Percentiles rank a stretch among this genome's conserved stretches.
phyloP scores from a whole-genome alignment of 2,329 filamentous ascomycete genomes.

The Leptographium radiaticola region DNA sequence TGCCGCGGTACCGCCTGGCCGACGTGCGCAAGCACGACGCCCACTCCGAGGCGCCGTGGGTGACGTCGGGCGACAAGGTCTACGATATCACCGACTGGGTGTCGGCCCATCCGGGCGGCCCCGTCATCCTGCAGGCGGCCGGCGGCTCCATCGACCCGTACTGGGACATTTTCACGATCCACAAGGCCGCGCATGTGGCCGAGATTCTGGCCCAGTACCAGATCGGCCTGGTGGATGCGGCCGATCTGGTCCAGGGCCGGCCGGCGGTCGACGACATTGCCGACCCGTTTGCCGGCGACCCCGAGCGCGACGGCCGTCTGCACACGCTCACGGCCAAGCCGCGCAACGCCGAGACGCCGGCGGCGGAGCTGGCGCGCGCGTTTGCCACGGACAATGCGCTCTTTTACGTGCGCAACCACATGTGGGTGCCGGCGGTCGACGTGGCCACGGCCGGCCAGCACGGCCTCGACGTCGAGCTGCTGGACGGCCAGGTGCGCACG shows the following conservation, averaged over 20 bases:
- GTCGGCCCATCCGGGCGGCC: conserved; percentile 50
- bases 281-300: conserved; percentile 46
- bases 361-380: conserved; percentile 28
- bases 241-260: conserved; percentile 43
- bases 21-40: conserved; percentile 13
- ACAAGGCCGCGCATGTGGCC: conserved; percentile 50
- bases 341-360: conserved; percentile 48
- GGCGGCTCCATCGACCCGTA: conserved; percentile 53
- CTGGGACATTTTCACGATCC: conserved; percentile 59
- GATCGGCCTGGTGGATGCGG: conserved; percentile 46
- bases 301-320: conserved; percentile 35
- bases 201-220: conserved; percentile 52
- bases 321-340: conserved; percentile 40
- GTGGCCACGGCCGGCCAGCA: conserved; percentile 25
- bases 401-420: conserved; percentile 50
- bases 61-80: conserved; percentile 49
- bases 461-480: conserved; percentile 42
- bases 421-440: conserved; percentile 43
- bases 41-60: conserved; percentile 35
- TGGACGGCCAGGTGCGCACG: conserved; percentile 35
- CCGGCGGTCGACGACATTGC: conserved; percentile 41
- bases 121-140: conserved; percentile 53
- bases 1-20: conserved; percentile 12
- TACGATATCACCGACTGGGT: conserved; percentile 63
- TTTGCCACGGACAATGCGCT: conserved; percentile 43